Evolutionary conservation across 1,139 yeast genomes (phyloP).

Genomic region (Yamadazyma membranifaciens): DNA sequence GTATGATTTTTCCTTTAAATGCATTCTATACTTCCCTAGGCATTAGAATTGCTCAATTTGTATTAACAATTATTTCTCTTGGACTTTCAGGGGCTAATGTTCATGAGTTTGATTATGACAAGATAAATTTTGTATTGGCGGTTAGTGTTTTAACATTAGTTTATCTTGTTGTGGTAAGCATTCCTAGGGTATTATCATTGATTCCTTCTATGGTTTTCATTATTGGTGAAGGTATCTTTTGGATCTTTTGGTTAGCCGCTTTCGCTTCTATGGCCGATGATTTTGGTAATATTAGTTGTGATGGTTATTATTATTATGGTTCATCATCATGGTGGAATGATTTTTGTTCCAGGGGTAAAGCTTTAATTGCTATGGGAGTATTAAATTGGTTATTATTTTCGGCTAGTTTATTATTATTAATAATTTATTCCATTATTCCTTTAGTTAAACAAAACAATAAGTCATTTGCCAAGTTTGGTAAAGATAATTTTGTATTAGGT

Average conservation of each 20-base stretch:
- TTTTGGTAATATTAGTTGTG: conserved; percentile 23
- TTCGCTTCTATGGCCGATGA: conserved; percentile 26
- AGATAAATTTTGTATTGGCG: conserved; percentile 22
- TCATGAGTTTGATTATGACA: conserved; percentile 10
- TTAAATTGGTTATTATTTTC: conserved; percentile 28
- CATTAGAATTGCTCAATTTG: conserved; percentile 19
- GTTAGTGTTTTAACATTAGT: conserved; percentile 22
- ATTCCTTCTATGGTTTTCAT: conserved; percentile 18
- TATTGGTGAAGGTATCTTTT: conserved; percentile 23
- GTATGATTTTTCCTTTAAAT: conserved; percentile 6
- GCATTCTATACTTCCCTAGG: conserved; percentile 7
- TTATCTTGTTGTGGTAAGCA: conserved; percentile 17
- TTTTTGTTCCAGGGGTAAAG: conserved; percentile 27
- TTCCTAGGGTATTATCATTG: conserved; percentile 10
- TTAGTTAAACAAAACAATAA: neutral
- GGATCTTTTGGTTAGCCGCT: conserved; percentile 24
- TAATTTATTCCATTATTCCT: conserved; percentile 25
- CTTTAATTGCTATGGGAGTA: conserved; percentile 29
- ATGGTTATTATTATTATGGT: conserved; percentile 4
- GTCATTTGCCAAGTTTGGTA: neutral
- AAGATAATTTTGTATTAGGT: conserved; percentile 3
- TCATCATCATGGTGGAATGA: neutral
- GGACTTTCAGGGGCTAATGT: conserved; percentile 28
- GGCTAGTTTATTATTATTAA: conserved; percentile 21
- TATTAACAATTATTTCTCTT: conserved; percentile 23